Percentiles rank a stretch among this genome's conserved stretches.
phyloP scores from a whole-genome alignment of 768 basidiomycete genomes.

The Boletus rubropictus region DNA sequence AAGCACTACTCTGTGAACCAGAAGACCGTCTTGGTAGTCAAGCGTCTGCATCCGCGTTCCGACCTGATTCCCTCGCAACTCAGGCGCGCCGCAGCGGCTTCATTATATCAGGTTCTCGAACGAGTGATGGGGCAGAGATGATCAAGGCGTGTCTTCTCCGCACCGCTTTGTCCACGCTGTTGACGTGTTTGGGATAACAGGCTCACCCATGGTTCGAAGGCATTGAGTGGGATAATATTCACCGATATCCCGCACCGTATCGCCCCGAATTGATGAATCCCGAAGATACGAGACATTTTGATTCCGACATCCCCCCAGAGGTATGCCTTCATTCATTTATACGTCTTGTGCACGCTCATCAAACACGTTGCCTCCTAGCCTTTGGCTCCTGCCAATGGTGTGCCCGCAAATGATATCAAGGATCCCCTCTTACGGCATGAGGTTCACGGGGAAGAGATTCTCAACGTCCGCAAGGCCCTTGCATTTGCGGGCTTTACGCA shows the following conservation, averaged over 20 bases:
- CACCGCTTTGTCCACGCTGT: slow-evolving; percentile 10
- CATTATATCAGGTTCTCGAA: slow-evolving; percentile 44
- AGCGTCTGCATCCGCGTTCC: slow-evolving; percentile 55
- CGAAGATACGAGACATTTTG: slow-evolving; percentile 92
- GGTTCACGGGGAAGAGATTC: slow-evolving; percentile 77
- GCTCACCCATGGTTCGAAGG: slow-evolving; percentile 87
- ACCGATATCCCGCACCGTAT: slow-evolving; percentile 81
- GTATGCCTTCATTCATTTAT: slow-evolving; percentile 41
- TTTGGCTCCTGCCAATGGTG: slow-evolving; percentile 83
- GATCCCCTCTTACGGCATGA: slow-evolving; percentile 87
- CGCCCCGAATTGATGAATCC: slow-evolving; percentile 75
- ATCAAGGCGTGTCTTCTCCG: slow-evolving; percentile 61
- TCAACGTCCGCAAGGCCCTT: slow-evolving; percentile 85
- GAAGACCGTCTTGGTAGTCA: slow-evolving; percentile 89
- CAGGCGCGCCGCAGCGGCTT: slow-evolving; percentile 74
- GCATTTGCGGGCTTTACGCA: slow-evolving; percentile 92
- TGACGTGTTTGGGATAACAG: slow-evolving; percentile 35
- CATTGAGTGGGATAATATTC: slow-evolving; percentile 86
- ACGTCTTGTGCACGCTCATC: slow-evolving; percentile 22
- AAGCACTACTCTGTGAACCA: slow-evolving; percentile 87
- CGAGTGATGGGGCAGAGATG: slow-evolving; percentile 78
- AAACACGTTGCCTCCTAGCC: slow-evolving; percentile 50
- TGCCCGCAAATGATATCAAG: slow-evolving; percentile 74
- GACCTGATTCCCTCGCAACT: slow-evolving; percentile 73
- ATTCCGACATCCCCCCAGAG: slow-evolving; percentile 89